Evolutionary conservation across 2,329 filamentous ascomycete species (phyloP).

Genomic region (Hypomyces perniciosus): DNA sequence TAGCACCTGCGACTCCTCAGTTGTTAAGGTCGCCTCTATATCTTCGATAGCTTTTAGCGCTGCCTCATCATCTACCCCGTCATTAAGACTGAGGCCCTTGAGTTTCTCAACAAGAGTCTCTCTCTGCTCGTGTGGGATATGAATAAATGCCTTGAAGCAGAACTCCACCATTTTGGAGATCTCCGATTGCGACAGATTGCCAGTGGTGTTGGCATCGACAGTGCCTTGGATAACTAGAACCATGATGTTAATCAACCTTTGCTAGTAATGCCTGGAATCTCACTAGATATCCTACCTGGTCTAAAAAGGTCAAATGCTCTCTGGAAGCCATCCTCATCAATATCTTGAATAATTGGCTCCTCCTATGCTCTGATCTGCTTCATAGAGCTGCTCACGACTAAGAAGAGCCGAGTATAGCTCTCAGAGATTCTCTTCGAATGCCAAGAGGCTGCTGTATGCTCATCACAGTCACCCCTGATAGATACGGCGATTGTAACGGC

Average conservation of each 20-base stretch:
- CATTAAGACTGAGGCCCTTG: too few relatives aligned
- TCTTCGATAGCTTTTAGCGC: slow-evolving; percentile 6
- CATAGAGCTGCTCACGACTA: slow-evolving; percentile 16
- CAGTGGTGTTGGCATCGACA: slow-evolving; percentile 18
- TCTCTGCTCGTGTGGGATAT: too few relatives aligned
- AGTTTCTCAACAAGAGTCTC: too few relatives aligned
- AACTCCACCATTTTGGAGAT: slow-evolving; percentile 27
- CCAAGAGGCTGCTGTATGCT: slow-evolving; percentile 32
- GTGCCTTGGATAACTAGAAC: slow-evolving; percentile 31
- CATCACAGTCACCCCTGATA: slow-evolving; percentile 27
- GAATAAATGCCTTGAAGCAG: slow-evolving; percentile 22
- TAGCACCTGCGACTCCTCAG: slow-evolving; percentile 21
- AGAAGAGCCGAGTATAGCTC: slow-evolving; percentile 39
- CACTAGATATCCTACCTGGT: slow-evolving; percentile 27
- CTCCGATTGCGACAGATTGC: slow-evolving; percentile 24
- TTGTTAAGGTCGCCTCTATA: slow-evolving; percentile 14
- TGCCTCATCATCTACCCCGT: slow-evolving; percentile 4
- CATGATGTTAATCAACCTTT: not conserved
- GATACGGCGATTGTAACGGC: slow-evolving; percentile 36
- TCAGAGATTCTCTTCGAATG: slow-evolving; percentile 38
- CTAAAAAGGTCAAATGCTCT: slow-evolving; percentile 34
- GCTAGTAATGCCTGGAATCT: not conserved
- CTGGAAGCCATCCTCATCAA: slow-evolving; percentile 37
- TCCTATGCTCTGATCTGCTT: slow-evolving; percentile 35
- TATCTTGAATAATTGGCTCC: slow-evolving; percentile 33